Base-by-base conservation (phyloP, 2,329 filamentous ascomycete species). In the Diplodia corticola region DNA sequence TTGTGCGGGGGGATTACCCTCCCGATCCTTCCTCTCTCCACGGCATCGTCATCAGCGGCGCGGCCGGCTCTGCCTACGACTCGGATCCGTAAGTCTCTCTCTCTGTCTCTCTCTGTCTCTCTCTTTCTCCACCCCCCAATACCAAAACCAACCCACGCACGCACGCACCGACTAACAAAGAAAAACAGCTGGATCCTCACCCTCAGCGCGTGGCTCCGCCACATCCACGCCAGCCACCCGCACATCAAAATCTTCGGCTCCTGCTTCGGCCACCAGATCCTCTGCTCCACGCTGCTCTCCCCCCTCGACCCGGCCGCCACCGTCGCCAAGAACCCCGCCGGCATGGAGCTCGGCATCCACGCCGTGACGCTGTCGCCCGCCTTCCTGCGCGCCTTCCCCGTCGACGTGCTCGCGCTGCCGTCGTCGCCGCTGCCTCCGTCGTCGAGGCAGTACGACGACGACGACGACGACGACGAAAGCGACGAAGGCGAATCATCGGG, bases 231-330 rank as follows among this genome's bases (percentile, higher is more conserved):
- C 3, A 81, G 82, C 59, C 85, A 83, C 76, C 80, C 82, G 0
- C 66, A 64, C 0, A 68, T 81, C 51, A 79, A 76, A 64, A 75
- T 82, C 5, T 81, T 81, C 63, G 80, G 80, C 0, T 79, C 76
- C 28, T 82, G 80, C 55, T 79, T 81, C 35, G 81, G 80, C 37
- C 75, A 80, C 51, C 78, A 80, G 50, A 74, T 80, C 67, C 80
- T 86, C 1, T 82, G 80, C 72, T 83, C 84, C 69, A 82, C 84
- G 70, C 84, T 85, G 64, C 81, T 81, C 44, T 85, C 85, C 76
- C 85, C 85, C 68, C 80, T 81, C 12, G 80, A 83, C 24, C 82
- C 83, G 17, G 15, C 51, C 51, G 30, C 28, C 7, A 82, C 83
- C 72, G 84, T 83, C 4, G 78, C 78, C 33, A 77, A 79, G 7